Evolutionary conservation across 331 rosid genomes (phyloP), one percentile per base, ranked within the genome.

Genomic region (Pyracantha coccinea): DNA sequence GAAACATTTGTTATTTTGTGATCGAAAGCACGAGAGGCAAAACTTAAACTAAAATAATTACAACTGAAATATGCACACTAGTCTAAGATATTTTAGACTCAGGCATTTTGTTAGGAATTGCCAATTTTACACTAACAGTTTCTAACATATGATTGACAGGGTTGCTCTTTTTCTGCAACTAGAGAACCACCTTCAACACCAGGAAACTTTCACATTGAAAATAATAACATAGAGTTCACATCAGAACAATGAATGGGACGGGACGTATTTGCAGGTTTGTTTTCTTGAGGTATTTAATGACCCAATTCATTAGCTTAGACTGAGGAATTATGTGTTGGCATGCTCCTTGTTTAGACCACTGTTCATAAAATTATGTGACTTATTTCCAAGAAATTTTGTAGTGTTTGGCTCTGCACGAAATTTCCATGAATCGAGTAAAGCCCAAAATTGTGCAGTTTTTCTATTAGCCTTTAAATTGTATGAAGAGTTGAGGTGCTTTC

Each of bases 231-330:
- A 91, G 83, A 63, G 80, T 93, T 83, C 98, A 91, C 82, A 75
- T 93, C 69, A 89, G 85, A 79, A 82, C 76, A 25, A 87, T 76
- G 73, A 83, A 44, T 72, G 93, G 89, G 50, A 82, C 79, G 95
- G 89, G 44, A 82, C 78, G 12, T 87, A 88, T 86, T 75, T 94
- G 25, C 97, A 94, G 96, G 98, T 93, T 57, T 45, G 25, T 14
- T 45, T 45, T 20, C 66, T 76, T 69, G 62, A 25, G 45, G 35
- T 67, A 57, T 55, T 72, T 62, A 47, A 84, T 54, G 25, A 32
- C 6, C 57, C 33, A 33, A 14, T 14, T 71, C 23, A 33, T 23
- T 58, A 31, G 8, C n/a, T 33, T 23, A 54, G 65, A 54, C 31
- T 32, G 15, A 57, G 19, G 66, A 72, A 35, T 35, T 15, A 14